A percentile compares a stretch with the other conserved stretches of the same genome.
Evolutionary conservation across 371 early-diverging fungal species (phyloP).

Genomic region (Thermomucor indicae-seudaticae): DNA sequence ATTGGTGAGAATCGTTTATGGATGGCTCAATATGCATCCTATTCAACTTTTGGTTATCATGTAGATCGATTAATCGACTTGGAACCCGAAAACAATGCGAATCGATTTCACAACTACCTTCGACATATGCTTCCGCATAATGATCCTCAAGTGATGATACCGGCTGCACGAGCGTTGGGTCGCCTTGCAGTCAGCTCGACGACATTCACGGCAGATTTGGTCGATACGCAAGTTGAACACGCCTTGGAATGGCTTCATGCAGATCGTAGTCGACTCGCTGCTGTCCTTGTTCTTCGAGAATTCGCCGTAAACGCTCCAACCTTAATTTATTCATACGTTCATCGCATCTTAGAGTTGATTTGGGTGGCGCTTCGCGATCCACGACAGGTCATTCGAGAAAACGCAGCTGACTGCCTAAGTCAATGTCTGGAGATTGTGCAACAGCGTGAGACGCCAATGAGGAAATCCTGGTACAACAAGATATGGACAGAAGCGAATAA

Average conservation of each 20-base stretch:
- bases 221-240: conserved; percentile 85
- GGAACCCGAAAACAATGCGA: conserved; percentile 84
- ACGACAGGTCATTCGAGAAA: conserved; percentile 76
- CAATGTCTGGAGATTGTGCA: conserved; percentile 82
- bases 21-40: background rate
- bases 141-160: conserved; percentile 81
- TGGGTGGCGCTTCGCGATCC: conserved; percentile 88
- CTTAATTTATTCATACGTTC: conserved; percentile 79
- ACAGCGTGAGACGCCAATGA: conserved; percentile 70
- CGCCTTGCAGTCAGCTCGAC: conserved; percentile 73
- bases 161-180: conserved; percentile 83
- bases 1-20: conserved; percentile 45
- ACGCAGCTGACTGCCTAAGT: conserved; percentile 85
- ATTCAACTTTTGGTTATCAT: background rate
- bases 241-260: conserved; percentile 90
- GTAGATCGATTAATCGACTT: conserved; percentile 83
- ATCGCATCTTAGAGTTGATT: conserved; percentile 82
- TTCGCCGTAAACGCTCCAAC: conserved; percentile 83
- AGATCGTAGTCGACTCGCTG: conserved; percentile 81
- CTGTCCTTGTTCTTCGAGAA: conserved; percentile 83
- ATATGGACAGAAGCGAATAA: conserved; percentile 85
- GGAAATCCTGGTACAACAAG: conserved; percentile 71
- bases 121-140: conserved; percentile 78
- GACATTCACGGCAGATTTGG: conserved; percentile 78
- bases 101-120: conserved; percentile 84